phyloP scores from a whole-genome alignment of 306 rosid species.

The Rosa lucieae region DNA sequence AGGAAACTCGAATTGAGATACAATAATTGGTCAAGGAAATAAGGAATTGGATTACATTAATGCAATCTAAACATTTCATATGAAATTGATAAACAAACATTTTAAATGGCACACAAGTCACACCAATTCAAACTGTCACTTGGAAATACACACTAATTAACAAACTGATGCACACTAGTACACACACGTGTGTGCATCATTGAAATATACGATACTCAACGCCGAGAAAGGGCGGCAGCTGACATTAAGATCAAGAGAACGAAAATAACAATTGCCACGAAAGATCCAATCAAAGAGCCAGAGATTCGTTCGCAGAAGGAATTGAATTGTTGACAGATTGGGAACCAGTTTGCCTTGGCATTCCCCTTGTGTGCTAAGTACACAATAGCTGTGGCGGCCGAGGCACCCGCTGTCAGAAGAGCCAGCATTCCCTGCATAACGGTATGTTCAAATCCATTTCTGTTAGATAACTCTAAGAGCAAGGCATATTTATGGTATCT shows the following conservation, averaged over 20 bases:
- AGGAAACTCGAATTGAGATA: background rate
- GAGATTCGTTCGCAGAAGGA: constrained; percentile 63
- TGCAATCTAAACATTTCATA: background rate
- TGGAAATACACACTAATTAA: background rate
- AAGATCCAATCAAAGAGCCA: constrained; percentile 67
- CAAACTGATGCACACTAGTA: background rate
- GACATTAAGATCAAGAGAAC: constrained; percentile 40
- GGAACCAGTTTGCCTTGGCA: constrained; percentile 49
- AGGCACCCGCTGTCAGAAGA: constrained; percentile 46
- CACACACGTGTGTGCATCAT: background rate
- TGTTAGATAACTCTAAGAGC: background rate
- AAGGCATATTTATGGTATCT: background rate
- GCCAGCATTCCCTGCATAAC: constrained; percentile 45
- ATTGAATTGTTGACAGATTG: constrained; percentile 65
- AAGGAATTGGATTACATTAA: background rate
- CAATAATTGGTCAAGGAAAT: background rate
- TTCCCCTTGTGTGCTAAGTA: constrained; percentile 57
- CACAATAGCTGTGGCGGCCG: constrained; percentile 56
- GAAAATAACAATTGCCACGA: constrained; percentile 37
- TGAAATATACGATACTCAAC: constrained; percentile 16
- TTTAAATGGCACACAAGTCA: background rate
- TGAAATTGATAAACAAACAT: background rate
- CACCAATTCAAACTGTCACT: background rate
- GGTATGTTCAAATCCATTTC: background rate
- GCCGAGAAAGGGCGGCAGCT: constrained; percentile 42